Base-by-base conservation (phyloP, 345 rosid species). In the Hibiscus syriacus region DNA sequence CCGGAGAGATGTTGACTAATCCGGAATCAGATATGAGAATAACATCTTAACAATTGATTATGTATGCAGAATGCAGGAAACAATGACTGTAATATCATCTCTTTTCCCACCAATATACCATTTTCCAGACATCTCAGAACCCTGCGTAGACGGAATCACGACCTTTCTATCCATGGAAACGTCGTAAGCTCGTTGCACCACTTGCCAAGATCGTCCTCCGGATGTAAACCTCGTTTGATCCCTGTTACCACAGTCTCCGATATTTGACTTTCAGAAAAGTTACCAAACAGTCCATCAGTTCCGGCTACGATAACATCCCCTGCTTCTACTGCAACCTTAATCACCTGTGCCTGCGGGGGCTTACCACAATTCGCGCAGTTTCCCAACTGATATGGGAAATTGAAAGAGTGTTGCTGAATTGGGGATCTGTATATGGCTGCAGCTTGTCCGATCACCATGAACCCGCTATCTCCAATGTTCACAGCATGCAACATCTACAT, bases 71-170 rank as follows among this genome's bases (percentile, higher is more conserved):
- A 73, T 61, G n/a, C 10, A 20, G 48, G 73, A 69, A 56, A 74
- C 70, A n/a, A 64, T 43, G 25, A 74, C 67, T 0, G 67, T 74
- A 4, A 69, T 74, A 38, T 69, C 77, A 17, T 74, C 77, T 22
- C 0, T 9, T 52, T 69, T 74, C 16, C 73, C 77, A 45, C 77
- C 70, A 0, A 0, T 1, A 26, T 19, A 23, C 1, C 2, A 0
- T 25, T 1, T 2, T 26, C 68, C 56, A 46, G 62, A 66, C 29
- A 9, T 9, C 55, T 45, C 11, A 73, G 77, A 26, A n/a, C n/a
- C n/a, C n/a, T n/a, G n/a, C n/a, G n/a, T n/a, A n/a, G n/a, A n/a
- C n/a, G n/a, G n/a, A n/a, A 66, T 74, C 3, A 20, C 1, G 54
- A 54, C 70, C 2, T 55, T 3, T 46, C 3, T 16, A 23, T 74